These are phyloP conservation scores for Westerdykella aurantiaca DNA, from an alignment of 2,329 filamentous ascomycete genomes.

Conservation along the genomic window DNA sequence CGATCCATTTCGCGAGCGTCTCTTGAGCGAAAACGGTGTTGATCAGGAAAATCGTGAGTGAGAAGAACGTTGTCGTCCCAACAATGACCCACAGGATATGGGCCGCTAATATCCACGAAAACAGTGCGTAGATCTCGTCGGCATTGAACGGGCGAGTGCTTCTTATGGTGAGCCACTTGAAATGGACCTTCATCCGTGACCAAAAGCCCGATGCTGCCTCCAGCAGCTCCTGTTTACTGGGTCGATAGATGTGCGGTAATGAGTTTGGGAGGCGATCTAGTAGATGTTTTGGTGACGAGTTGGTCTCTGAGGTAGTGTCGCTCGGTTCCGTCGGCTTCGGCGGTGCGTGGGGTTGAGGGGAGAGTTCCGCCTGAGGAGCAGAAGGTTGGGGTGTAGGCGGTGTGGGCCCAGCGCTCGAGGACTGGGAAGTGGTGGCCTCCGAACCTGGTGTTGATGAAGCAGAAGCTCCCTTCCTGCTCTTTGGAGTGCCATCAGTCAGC, in stretches of 20 bases:
- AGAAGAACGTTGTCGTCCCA: slow-evolving; percentile 96
- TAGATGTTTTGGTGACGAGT: slow-evolving; percentile 39
- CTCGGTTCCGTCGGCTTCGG: slow-evolving; percentile 15
- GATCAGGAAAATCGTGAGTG: slow-evolving; percentile 79
- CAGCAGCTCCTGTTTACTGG: slow-evolving; percentile 87
- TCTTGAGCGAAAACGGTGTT: slow-evolving; percentile 98
- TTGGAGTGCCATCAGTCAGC: slow-evolving; percentile 21
- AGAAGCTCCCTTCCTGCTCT: slow-evolving; percentile 9
- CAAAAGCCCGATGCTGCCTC: slow-evolving; percentile 89
- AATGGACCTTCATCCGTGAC: slow-evolving; percentile 80
- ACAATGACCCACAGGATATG: slow-evolving; percentile 95
- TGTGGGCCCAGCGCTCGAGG: no score
- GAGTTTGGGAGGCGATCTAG: slow-evolving; percentile 51
- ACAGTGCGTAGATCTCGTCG: slow-evolving; percentile 92
- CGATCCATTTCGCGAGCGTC: slow-evolving; percentile 86
- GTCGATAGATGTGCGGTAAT: slow-evolving; percentile 68
- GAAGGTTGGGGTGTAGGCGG: slow-evolving; percentile 4
- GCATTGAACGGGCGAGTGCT: slow-evolving; percentile 91
- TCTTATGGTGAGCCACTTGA: slow-evolving; percentile 97
- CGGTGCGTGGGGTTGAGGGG: slow-evolving; percentile 24
- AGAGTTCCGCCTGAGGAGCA: slow-evolving; percentile 29
- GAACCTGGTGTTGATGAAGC: slow-evolving; percentile 1
- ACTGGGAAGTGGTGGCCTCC: no score
- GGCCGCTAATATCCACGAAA: slow-evolving; percentile 90
- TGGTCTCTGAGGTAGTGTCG: slow-evolving; percentile 18